phyloP scores from a whole-genome alignment of 2,329 filamentous ascomycete genomes.

The Talaromyces sp. region DNA sequence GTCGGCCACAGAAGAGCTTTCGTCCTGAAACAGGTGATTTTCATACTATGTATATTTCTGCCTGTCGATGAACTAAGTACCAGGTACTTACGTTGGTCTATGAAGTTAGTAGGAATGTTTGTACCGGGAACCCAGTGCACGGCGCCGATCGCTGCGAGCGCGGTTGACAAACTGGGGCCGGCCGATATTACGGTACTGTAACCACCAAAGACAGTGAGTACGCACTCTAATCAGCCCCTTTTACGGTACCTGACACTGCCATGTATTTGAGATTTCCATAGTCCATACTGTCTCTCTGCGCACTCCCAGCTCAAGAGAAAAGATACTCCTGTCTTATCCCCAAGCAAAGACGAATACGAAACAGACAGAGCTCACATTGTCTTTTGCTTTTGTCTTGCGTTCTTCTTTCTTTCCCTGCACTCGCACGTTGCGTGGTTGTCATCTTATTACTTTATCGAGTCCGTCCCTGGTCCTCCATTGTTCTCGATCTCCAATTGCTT shows the following conservation, averaged over 20 bases:
- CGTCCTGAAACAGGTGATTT: background rate
- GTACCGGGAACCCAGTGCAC: background rate
- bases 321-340: background rate
- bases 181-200: background rate
- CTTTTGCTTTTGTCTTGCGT: background rate
- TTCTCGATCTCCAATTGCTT: background rate
- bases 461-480: background rate
- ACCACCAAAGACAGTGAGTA: background rate
- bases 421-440: background rate
- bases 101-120: background rate
- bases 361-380: background rate
- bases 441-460: background rate
- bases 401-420: background rate
- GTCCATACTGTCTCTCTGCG: too few relatives aligned
- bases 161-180: background rate
- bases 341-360: background rate
- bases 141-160: slow-evolving; percentile 8
- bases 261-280: background rate
- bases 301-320: background rate
- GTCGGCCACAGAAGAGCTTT: background rate
- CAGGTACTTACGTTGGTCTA: background rate
- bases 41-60: background rate
- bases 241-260: slow-evolving; percentile 3
- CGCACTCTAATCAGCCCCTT: background rate
- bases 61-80: background rate